These are phyloP conservation scores for Clonostachys sp. DNA, from an alignment of 2,329 filamentous ascomycete genomes.

Conservation along the genomic window DNA sequence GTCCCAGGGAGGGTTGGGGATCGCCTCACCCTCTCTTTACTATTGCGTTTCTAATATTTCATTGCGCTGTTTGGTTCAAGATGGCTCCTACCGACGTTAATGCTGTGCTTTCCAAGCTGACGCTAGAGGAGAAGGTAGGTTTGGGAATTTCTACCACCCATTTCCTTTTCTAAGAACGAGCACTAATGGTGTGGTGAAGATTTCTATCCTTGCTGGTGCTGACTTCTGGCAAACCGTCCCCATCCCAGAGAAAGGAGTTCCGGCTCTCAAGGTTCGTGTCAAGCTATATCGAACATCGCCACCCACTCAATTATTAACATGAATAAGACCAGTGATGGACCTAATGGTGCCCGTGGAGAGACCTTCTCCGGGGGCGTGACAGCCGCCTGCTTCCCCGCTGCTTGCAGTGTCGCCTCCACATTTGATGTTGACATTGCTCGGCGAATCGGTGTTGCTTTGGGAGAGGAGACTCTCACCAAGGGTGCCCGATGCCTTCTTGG, in stretches of 20 bases:
- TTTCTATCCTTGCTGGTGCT: background rate
- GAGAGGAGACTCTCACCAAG: conserved; percentile 49
- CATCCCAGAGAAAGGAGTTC: background rate
- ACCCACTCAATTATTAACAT: background rate
- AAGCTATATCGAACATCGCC: background rate
- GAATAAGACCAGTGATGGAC: conserved; percentile 14
- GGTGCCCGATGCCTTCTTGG: conserved; percentile 68
- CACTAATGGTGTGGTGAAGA: background rate
- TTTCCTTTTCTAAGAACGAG: background rate
- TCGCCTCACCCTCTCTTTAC: no score
- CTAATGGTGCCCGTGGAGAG: conserved; percentile 24
- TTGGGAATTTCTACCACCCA: background rate
- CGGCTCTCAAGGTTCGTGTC: background rate
- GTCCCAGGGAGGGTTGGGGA: no score
- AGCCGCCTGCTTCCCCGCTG: conserved; percentile 23
- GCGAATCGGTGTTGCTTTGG: conserved; percentile 52
- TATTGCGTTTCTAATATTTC: no score
- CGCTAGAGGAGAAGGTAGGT: background rate
- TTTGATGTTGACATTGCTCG: conserved; percentile 56
- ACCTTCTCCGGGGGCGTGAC: conserved; percentile 18
- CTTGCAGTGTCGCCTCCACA: conserved; percentile 48
- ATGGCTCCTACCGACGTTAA: background rate
- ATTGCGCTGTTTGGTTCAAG: background rate
- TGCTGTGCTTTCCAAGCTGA: background rate
- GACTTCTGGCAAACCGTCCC: background rate